Evolutionary conservation across 768 basidiomycete genomes (phyloP).

Genomic region (Calocybe indica): DNA sequence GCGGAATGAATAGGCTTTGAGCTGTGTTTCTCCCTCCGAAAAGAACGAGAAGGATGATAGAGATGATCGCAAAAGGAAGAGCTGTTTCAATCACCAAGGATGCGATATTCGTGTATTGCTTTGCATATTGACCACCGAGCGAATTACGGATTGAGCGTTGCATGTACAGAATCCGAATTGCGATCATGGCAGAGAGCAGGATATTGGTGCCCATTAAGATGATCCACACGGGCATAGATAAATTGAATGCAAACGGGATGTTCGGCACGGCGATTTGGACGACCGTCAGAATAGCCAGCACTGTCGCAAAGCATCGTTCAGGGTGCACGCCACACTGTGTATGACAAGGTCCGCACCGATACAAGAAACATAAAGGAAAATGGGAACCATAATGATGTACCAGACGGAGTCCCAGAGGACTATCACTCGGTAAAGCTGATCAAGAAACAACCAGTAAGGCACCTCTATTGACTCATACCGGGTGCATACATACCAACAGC

Average conservation of each 20-base stretch:
- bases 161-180: conserved; percentile 16
- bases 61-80: conserved; percentile 17
- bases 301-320: conserved; percentile 1
- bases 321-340: background rate
- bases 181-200: conserved; percentile 25
- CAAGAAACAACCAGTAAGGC: background rate
- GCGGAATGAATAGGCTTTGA: conserved; percentile 24
- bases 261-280: conserved; percentile 5
- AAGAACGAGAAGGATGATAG: conserved; percentile 23
- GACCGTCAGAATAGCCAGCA: conserved; percentile 6
- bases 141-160: conserved; percentile 9
- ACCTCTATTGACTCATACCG: no score
- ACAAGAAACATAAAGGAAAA: background rate
- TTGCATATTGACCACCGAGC: conserved; percentile 16
- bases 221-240: conserved; percentile 18
- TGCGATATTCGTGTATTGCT: conserved; percentile 18
- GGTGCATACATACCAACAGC: conserved; percentile 10
- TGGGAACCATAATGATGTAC: conserved; percentile 4
- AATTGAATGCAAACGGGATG: conserved; percentile 8
- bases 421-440: conserved; percentile 5
- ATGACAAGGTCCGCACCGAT: conserved; percentile 2
- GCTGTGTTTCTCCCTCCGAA: conserved; percentile 8
- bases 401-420: conserved; percentile 10
- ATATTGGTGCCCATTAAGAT: conserved; percentile 25
- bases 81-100: conserved; percentile 32